Evolutionary conservation across 805 yeast species (phyloP).

Genomic region (Metschnikowia lunata): DNA sequence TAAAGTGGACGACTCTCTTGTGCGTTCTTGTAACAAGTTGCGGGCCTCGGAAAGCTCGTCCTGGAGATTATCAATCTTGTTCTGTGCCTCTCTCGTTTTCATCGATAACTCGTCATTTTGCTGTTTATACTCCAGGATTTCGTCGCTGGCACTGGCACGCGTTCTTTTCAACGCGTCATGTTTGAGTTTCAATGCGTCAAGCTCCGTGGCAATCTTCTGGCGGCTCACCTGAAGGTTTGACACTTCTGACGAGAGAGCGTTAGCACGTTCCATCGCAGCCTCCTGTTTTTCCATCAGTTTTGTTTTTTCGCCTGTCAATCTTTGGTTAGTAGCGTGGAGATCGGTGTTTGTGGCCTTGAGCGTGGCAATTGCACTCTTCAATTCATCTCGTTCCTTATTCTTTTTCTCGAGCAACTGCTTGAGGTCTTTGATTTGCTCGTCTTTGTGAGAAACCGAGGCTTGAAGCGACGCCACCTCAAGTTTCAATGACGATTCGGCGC

Average conservation of each 20-base stretch:
- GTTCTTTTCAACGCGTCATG: slow-evolving; percentile 32
- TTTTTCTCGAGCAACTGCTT: slow-evolving; percentile 28
- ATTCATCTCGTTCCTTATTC: slow-evolving; percentile 36
- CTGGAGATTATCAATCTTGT: slow-evolving; percentile 60
- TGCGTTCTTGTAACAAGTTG: slow-evolving; percentile 70
- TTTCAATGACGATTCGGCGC: slow-evolving; percentile 43
- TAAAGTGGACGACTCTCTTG: slow-evolving; percentile 71
- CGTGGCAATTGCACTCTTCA: slow-evolving; percentile 35
- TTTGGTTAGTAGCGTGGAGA: slow-evolving; percentile 31
- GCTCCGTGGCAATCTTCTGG: slow-evolving; percentile 35
- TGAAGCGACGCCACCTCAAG: slow-evolving; percentile 46
- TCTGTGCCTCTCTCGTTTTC: slow-evolving; percentile 61
- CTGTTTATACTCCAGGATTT: slow-evolving; percentile 44
- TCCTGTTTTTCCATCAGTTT: slow-evolving; percentile 42
- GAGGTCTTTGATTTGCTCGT: slow-evolving; percentile 35
- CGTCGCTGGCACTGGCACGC: slow-evolving; percentile 35
- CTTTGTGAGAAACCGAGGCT: slow-evolving; percentile 43
- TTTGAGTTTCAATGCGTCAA: slow-evolving; percentile 38
- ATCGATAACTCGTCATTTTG: slow-evolving; percentile 70
- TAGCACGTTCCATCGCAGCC: slow-evolving; percentile 25
- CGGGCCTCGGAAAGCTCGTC: slow-evolving; percentile 80
- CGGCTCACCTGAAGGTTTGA: slow-evolving; percentile 41
- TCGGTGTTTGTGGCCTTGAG: slow-evolving; percentile 41
- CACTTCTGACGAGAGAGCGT: slow-evolving; percentile 31
- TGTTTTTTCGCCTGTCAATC: slow-evolving; percentile 36